A percentile compares a stretch with the other conserved stretches of the same genome.
Evolutionary conservation across 129 eudicot species (phyloP).

Genomic region (sunflower (Helianthus annuus)): HanXRQr2.0-SUNRISE NC_035434.2:60521825-60522324

Average conservation of each 20-base stretch:
- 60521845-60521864: background rate
- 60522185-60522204: no score
- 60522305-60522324: no score
- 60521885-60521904: constrained; percentile 48
- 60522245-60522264: no score
- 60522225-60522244: no score
- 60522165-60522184: background rate
- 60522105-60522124: background rate
- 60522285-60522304: no score
- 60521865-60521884: constrained; percentile 8
- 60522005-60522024: constrained; percentile 61
- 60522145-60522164: background rate
- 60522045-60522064: constrained; percentile 2
- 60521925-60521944: constrained; percentile 45
- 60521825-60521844: constrained; percentile 40
- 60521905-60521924: constrained; percentile 67
- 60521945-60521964: constrained; percentile 44
- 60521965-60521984: constrained; percentile 46
- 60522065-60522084: background rate
- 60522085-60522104: background rate
- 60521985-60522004: constrained; percentile 51
- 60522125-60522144: background rate
- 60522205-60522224: no score
- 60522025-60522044: constrained; percentile 90
- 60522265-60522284: no score